Percentiles rank a stretch among this genome's conserved stretches.
These are phyloP conservation scores for Avena atlantica DNA, from an alignment of 176 grass and related monocot species.

Conservation along the genomic window DNA sequence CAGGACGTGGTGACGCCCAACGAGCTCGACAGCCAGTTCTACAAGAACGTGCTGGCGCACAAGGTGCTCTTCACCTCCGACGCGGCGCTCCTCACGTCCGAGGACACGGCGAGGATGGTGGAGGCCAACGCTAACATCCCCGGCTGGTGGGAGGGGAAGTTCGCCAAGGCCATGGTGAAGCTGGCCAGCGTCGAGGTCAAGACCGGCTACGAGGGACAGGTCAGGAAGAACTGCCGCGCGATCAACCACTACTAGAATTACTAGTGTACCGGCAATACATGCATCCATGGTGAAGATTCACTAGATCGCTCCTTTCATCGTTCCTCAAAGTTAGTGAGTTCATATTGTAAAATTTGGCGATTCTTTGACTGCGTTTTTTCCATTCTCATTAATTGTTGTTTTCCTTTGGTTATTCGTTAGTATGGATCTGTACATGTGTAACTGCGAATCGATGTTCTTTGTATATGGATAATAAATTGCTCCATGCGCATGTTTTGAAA, in stretches of 20 bases:
- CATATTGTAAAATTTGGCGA: no score
- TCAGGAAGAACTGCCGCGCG: neutral
- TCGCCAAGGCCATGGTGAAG: conserved; percentile 12
- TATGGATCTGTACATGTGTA: no score
- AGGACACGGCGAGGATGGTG: neutral
- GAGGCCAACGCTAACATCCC: neutral
- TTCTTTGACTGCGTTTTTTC: no score
- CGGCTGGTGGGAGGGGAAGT: neutral
- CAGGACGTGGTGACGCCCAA: conserved; percentile 15
- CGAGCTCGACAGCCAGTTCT: conserved; percentile 1
- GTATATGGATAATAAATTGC: no score
- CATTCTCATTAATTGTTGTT: no score
- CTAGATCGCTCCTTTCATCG: no score
- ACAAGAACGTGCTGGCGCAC: neutral
- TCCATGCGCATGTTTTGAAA: no score
- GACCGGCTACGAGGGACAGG: neutral
- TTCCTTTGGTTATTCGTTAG: no score
- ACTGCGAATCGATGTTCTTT: no score
- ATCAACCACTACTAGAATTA: conserved; percentile 11
- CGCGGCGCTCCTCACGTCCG: neutral
- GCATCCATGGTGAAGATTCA: neutral
- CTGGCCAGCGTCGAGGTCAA: conserved; percentile 12
- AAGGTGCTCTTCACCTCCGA: conserved; percentile 26
- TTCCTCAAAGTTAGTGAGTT: no score
- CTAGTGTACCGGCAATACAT: neutral